Evolutionary conservation across 805 yeast species (phyloP).

Genomic region (Candida bentonensis): DNA sequence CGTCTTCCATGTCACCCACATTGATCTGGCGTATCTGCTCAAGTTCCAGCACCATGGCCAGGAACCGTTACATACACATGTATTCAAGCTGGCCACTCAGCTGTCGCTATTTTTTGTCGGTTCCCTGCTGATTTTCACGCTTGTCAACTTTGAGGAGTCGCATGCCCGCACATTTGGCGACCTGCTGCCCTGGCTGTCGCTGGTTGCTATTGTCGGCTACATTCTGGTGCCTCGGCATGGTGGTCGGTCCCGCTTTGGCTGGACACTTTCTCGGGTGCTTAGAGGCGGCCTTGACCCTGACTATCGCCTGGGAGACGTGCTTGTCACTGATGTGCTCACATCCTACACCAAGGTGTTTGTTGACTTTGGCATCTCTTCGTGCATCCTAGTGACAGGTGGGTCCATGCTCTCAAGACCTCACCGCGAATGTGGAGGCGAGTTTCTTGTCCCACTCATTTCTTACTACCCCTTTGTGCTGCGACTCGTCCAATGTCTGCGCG

Average conservation of each 20-base stretch:
- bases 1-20: slow-evolving; percentile 12
- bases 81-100: not conserved
- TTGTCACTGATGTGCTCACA: slow-evolving; percentile 72
- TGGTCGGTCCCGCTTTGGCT: slow-evolving; percentile 23
- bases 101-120: not conserved
- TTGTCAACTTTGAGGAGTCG: not conserved
- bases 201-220: not conserved
- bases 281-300: slow-evolving; percentile 46
- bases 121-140: not conserved
- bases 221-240: not conserved
- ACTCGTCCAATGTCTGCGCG: slow-evolving; percentile 67
- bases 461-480: slow-evolving; percentile 60
- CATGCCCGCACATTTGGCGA: not conserved
- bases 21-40: slow-evolving; percentile 15
- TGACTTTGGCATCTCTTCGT: slow-evolving; percentile 48
- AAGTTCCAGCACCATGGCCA: slow-evolving; percentile 6
- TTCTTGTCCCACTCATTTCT: slow-evolving; percentile 24
- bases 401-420: slow-evolving; percentile 16
- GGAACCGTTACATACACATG: not conserved
- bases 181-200: not conserved
- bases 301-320: slow-evolving; percentile 58
- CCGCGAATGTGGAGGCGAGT: slow-evolving; percentile 23
- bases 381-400: slow-evolving; percentile 24
- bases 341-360: slow-evolving; percentile 66
- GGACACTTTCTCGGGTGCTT: slow-evolving; percentile 33